Percentiles rank a stretch among this genome's conserved stretches.
Evolutionary conservation across 116 monocot genomes (phyloP).

Genomic region (Trichopus zeylanicus): DNA sequence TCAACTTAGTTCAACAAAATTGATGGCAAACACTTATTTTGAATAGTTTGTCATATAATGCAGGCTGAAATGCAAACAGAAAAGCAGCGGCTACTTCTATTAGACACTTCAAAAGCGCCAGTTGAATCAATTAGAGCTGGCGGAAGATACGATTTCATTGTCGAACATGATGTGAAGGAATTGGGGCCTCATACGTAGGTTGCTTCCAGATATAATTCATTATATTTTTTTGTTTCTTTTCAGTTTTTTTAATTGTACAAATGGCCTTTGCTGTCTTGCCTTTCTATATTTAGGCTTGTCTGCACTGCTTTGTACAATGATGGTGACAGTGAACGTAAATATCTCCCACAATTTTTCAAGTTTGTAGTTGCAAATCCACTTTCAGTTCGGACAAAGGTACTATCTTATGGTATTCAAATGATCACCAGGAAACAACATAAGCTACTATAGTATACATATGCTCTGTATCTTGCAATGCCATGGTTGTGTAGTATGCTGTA

Average conservation of each 20-base stretch:
- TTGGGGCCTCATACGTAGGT: conserved; percentile 90
- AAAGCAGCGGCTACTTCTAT: conserved; percentile 61
- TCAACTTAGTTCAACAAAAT: too few relatives aligned
- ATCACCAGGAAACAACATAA: not conserved
- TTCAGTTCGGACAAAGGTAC: conserved; percentile 97
- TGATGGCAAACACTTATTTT: too few relatives aligned
- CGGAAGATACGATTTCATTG: conserved; percentile 96
- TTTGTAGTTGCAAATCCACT: conserved; percentile 89
- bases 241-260: not conserved
- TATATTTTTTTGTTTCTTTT: not conserved
- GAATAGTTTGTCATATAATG: conserved; percentile 6
- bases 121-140: conserved; percentile 91
- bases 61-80: conserved; percentile 99
- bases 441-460: too few relatives aligned
- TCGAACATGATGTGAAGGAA: conserved; percentile 99
- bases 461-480: not conserved
- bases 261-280: not conserved
- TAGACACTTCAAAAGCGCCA: conserved; percentile 84
- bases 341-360: conserved; percentile 99
- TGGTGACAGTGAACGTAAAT: conserved; percentile 89
- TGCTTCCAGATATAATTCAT: conserved; percentile 2
- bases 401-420: conserved; percentile 2
- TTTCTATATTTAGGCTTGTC: conserved; percentile 59
- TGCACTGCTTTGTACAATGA: conserved; percentile 96
- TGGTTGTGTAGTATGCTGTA: not conserved